Conservation (phyloP, 345 rosid genomes). For the Hibiscus trionum region DNA sequence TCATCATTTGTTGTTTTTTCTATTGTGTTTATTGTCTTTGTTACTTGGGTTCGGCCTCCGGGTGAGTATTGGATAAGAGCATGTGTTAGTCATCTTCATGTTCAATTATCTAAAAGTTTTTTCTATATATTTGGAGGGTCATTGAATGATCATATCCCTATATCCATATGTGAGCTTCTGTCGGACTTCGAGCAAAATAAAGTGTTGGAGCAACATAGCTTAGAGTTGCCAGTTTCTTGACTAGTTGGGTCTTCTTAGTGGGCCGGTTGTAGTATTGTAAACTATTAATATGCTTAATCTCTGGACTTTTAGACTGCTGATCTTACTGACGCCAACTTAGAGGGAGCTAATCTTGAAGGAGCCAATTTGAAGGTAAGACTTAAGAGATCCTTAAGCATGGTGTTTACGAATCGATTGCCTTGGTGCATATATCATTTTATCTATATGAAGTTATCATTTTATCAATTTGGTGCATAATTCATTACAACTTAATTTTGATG, state of each 20-base stretch:
- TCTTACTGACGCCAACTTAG: conserved; percentile 88
- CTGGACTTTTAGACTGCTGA: conserved; percentile 58
- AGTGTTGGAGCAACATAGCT: neutral
- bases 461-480: too few species aligned
- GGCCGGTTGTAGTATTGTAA: neutral
- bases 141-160: neutral
- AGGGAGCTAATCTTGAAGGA: conserved; percentile 87
- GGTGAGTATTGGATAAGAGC: neutral
- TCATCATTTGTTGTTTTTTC: neutral
- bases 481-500: neutral
- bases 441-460: neutral
- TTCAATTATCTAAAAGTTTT: neutral
- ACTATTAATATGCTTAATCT: conserved; percentile 9
- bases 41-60: neutral
- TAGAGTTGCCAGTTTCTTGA: neutral
- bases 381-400: conserved; percentile 13
- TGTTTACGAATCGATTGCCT: neutral
- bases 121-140: neutral
- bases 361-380: conserved; percentile 78
- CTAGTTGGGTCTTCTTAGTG: neutral
- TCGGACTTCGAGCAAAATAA: too few species aligned
- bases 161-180: neutral
- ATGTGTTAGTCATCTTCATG: neutral
- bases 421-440: neutral
- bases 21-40: neutral